Base-by-base conservation (phyloP, 2,329 filamentous ascomycete species). In the Cladosporium sp. region DNA sequence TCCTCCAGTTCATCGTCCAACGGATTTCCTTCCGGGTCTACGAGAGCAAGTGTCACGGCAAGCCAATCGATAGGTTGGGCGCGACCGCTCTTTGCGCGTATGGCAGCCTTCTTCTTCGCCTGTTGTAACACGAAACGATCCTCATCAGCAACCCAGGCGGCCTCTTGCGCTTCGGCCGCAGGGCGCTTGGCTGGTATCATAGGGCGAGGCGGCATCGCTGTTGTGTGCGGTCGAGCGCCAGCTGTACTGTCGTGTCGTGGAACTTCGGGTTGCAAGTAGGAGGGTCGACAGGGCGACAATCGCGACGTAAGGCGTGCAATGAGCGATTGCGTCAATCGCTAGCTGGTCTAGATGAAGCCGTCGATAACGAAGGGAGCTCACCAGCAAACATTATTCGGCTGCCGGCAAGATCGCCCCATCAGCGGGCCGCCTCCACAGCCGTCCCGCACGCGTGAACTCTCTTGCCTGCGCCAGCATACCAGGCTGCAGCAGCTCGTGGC, bases 101-200 rank as follows among this genome's bases (percentile, higher is more conserved):
- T 95, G 64, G 92, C 90, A 42, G 94, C 93, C 79, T 97, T 97
- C 80, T 95, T 97, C 81, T 97, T 99, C 49, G 93, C 89, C 76
- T 99, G 94, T 75, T 92, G 92, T 69, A 99, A 79, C 59, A 97
- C 94, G 70, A 99, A 99, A 64, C 88, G 87, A 77, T 99, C 94
- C 74, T 99, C 94, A 67, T 96, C 90, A 55, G 93, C 90, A 19
- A 97, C 90, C 81, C 94, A 99, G 20, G 78, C 77, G 59, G 76
- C 77, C 66, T 81, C 79, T 62, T 78, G 75, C 37, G 75, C 76
- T 60, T 79, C 76, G 17, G 74, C 75, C 15, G 74, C 73, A 12
- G 64, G 58, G 42, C 77, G 76, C 65, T 80, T 80, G 60, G 61
- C 65, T 28, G 67, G 71, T 34, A 77, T 67, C 5, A 70, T 74